A percentile compares a stretch with the other conserved stretches of the same genome.
These are phyloP conservation scores for Peribolospora baueri DNA, from an alignment of 768 basidiomycete genomes.

Conservation along the genomic window DNA sequence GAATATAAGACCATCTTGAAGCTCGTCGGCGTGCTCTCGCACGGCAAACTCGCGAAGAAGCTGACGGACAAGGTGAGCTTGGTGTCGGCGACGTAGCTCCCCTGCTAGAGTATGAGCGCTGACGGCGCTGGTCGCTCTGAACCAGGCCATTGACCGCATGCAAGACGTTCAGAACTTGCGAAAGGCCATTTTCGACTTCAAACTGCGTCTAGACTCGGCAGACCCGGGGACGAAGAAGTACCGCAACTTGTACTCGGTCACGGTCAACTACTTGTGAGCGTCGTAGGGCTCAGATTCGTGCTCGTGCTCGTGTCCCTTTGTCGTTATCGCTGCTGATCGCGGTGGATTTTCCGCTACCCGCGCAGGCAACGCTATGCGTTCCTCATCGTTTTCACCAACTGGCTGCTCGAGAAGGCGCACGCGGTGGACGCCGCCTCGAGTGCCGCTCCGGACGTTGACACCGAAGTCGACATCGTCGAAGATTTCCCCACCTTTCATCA, in stretches of 20 bases:
- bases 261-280: conserved; percentile 64
- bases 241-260: conserved; percentile 43
- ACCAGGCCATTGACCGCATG: not conserved
- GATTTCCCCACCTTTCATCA: conserved; percentile 13
- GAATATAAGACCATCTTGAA: conserved; percentile 94
- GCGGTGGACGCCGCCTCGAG: not conserved
- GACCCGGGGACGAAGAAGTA: conserved; percentile 35
- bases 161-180: conserved; percentile 84
- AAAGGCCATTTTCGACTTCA: conserved; percentile 76
- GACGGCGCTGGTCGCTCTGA: not conserved
- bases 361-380: conserved; percentile 37
- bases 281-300: conserved; percentile 14
- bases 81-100: not conserved
- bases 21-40: conserved; percentile 25
- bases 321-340: conserved; percentile 30
- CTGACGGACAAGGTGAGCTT: conserved; percentile 57
- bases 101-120: not conserved
- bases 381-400: conserved; percentile 82
- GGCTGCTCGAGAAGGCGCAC: conserved; percentile 41
- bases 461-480: conserved; percentile 10
- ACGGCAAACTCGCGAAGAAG: conserved; percentile 79
- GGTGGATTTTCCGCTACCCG: conserved; percentile 14
- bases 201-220: conserved; percentile 16
- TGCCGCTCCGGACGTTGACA: not conserved
- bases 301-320: not conserved